Conservation (phyloP, 306 rosid genomes). For the Arachis stenosperma region DNA sequence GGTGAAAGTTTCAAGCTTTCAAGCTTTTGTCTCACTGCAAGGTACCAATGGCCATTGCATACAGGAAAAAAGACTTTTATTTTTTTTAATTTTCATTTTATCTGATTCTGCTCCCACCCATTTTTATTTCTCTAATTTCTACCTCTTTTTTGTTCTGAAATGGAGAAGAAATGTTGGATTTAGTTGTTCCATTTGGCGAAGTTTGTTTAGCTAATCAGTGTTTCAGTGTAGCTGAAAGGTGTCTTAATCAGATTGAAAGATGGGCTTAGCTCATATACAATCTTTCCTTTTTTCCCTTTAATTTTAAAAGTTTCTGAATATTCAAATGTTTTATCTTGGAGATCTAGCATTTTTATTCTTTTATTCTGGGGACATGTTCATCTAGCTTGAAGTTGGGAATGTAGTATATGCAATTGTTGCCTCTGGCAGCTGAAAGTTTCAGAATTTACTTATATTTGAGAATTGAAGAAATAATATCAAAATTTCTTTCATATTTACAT, state of each 20-base stretch:
- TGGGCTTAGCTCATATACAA: slow-evolving; percentile 11
- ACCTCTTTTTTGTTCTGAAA: slow-evolving; percentile 37
- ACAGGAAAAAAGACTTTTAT: neutral
- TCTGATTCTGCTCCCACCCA: slow-evolving; percentile 24
- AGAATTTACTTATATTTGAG: slow-evolving; percentile 3
- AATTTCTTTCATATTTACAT: slow-evolving; percentile 5
- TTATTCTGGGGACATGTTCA: slow-evolving; percentile 6
- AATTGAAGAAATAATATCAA: neutral
- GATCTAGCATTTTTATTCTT: slow-evolving; percentile 45
- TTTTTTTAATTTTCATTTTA: neutral
- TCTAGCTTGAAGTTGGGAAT: slow-evolving; percentile 19
- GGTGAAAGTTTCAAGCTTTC: slow-evolving; percentile 38
- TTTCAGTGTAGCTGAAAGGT: slow-evolving; percentile 32
- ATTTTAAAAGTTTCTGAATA: slow-evolving; percentile 14
- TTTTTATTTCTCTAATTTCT: neutral
- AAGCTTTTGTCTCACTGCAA: slow-evolving; percentile 38
- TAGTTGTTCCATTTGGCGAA: slow-evolving; percentile 27
- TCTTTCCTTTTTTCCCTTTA: neutral
- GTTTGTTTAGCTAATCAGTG: slow-evolving; percentile 16
- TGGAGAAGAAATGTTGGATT: slow-evolving; percentile 34
- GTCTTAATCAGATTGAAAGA: slow-evolving; percentile 11
- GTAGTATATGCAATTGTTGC: no score
- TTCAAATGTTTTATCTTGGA: slow-evolving; percentile 32
- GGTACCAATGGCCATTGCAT: slow-evolving; percentile 43
- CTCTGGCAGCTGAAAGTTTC: neutral